Base-by-base conservation (phyloP, 495 filamentous ascomycete species). In the Massariosphaeria phaeospora region DNA sequence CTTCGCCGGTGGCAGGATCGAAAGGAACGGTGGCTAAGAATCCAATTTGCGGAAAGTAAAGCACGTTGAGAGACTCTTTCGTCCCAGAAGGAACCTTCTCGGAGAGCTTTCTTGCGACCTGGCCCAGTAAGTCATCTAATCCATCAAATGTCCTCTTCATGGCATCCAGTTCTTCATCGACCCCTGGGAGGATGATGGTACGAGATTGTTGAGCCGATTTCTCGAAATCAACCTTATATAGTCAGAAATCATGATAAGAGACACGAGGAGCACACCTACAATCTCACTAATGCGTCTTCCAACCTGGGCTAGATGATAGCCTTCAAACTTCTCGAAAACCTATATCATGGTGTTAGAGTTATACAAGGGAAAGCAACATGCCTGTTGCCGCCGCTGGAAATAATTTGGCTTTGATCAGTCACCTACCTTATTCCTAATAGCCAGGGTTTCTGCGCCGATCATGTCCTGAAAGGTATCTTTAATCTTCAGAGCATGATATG, bases 41-140 rank as follows among this genome's bases (percentile, higher is more conserved):
- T 2, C 93, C 94, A 12, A 96, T 77, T 64, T 95, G 88, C 9
- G 89, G 90, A 60, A 96, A 89, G 67, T 91, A 91, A 18, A 94
- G 85, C 43, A 86, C 83, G 50, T 86, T 88, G 70, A 96, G 59
- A 65, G 82, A 71, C 51, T 82, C 65, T 70, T 77, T 70, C 66
- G 86, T 61, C 58, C 73, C 61, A 53, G 72, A 72, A 0, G 93
- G 91, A 11, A 91, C 72, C 1, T 75, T 77, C 10, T 64, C 67
- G 3, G 80, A 76, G 45, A 65, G 18, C 34, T 59, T 65, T 3
- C 55, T 41, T 5, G 60, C 64, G 11, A 64, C 61, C 33, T 58
- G 39, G 10, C 81, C 82, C 20, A 98, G 77, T 27, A 95, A 71
- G 52, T 77, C 77, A 53, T 82, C 83, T 49, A 95, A 74, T 2